These are phyloP conservation scores for Xylaria sp. DNA, from an alignment of 2,329 filamentous ascomycete genomes.

Conservation along the genomic window DNA sequence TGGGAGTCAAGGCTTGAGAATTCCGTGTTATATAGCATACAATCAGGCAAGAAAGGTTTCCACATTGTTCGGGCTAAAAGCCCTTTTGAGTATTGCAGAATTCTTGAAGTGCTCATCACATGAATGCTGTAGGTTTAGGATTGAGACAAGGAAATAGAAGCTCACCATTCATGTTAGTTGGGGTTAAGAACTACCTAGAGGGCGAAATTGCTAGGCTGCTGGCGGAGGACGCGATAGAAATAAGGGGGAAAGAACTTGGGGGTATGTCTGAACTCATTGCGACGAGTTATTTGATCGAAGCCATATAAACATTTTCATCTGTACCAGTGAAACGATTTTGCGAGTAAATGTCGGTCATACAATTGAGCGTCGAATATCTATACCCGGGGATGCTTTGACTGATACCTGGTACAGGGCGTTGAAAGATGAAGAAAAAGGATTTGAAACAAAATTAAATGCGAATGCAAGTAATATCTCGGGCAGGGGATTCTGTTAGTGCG, in stretches of 20 bases:
- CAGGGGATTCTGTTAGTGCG: slow-evolving; percentile 9
- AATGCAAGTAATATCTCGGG: slow-evolving; percentile 27
- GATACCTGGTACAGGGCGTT: neutral
- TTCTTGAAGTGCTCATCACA: slow-evolving; percentile 52
- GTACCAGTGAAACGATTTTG: neutral
- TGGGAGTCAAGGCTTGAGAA: neutral
- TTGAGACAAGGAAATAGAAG: neutral
- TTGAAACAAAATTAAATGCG: neutral
- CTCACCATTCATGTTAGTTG: slow-evolving; percentile 22
- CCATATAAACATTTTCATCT: no score
- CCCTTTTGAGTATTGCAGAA: slow-evolving; percentile 53
- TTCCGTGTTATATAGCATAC: slow-evolving; percentile 19
- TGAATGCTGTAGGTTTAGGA: slow-evolving; percentile 4
- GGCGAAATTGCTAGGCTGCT: neutral
- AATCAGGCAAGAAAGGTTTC: slow-evolving; percentile 51
- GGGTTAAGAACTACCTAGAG: neutral
- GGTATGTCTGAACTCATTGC: no score
- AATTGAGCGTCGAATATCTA: neutral
- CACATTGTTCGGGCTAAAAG: slow-evolving; percentile 45
- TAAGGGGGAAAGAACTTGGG: neutral
- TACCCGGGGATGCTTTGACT: neutral
- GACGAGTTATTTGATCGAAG: no score
- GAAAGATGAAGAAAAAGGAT: slow-evolving; percentile 18
- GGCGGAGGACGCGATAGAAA: neutral
- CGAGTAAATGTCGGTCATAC: neutral